Conservation (phyloP, 495 filamentous ascomycete species). For the Darksidea phi region DNA sequence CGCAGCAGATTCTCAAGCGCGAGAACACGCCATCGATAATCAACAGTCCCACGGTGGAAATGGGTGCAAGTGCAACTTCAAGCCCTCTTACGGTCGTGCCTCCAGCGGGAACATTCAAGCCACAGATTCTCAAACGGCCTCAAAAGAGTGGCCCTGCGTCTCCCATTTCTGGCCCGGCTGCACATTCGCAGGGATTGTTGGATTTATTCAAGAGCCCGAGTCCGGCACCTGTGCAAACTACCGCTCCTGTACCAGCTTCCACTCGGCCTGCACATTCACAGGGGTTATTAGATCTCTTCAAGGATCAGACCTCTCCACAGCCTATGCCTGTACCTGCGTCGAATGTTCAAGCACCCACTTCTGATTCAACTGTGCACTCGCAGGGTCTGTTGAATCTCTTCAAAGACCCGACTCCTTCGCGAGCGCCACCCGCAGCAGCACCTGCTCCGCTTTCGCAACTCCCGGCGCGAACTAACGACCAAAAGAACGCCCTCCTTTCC, state of each 20-base stretch:
- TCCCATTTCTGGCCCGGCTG: not conserved
- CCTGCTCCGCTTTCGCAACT: conserved; percentile 34
- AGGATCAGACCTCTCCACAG: too few relatives aligned
- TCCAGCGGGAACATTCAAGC: conserved; percentile 54
- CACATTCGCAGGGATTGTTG: not conserved
- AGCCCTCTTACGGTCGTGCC: conserved; percentile 33
- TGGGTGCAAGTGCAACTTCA: conserved; percentile 1
- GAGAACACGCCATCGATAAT: not conserved
- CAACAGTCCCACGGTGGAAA: conserved; percentile 18
- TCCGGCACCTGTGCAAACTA: not conserved
- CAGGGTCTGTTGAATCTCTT: not conserved
- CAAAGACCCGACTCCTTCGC: too few relatives aligned
- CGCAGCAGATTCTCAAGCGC: conserved; percentile 18
- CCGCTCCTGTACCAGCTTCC: too few relatives aligned
- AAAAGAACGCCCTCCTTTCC: conserved; percentile 66
- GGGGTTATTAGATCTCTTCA: not conserved
- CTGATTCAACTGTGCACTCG: conserved; percentile 1
- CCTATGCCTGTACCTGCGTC: too few relatives aligned
- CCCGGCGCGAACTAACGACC: conserved; percentile 46
- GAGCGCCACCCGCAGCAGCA: conserved; percentile 18
- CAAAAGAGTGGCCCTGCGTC: conserved; percentile 12
- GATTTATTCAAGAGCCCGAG: not conserved
- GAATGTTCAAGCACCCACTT: not conserved
- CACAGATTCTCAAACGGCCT: conserved; percentile 51
- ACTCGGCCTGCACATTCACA: not conserved